phyloP scores from a whole-genome alignment of 2,329 filamentous ascomycete species.

The Elsinoe necatrix region DNA sequence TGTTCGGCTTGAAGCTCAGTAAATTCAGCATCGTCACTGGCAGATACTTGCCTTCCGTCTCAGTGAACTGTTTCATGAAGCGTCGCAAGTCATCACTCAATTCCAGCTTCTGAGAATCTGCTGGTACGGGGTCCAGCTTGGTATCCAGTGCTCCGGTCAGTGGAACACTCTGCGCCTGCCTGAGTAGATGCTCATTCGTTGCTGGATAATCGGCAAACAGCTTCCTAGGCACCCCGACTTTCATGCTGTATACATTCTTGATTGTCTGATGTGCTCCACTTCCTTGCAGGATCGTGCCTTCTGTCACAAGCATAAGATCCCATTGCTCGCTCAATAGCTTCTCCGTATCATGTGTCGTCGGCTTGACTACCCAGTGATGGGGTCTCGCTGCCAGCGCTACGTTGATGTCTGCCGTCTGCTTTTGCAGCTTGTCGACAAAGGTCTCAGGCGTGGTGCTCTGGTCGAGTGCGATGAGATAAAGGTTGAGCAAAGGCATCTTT shows the following conservation, averaged over 20 bases:
- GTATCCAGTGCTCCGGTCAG: constrained; percentile 29
- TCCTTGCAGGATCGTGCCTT: constrained; percentile 19
- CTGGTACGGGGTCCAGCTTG: constrained; percentile 25
- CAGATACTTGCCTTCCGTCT: constrained; percentile 24
- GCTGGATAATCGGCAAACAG: constrained; percentile 32
- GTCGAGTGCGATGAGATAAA: constrained; percentile 40
- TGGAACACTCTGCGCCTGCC: constrained; percentile 29
- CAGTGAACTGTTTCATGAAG: constrained; percentile 41
- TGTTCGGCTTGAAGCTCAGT: constrained; percentile 46
- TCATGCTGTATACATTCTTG: constrained; percentile 26
- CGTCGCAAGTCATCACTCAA: constrained; percentile 42
- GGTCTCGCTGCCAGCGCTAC: constrained; percentile 39
- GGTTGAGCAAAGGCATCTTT: constrained; percentile 43
- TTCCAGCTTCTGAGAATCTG: constrained; percentile 45
- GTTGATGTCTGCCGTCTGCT: constrained; percentile 24
- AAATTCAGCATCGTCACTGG: constrained; percentile 57
- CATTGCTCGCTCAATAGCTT: constrained; percentile 38
- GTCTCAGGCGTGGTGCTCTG: constrained; percentile 26
- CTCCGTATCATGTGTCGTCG: constrained; percentile 35
- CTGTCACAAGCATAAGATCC: constrained; percentile 41
- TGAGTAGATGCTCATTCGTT: constrained; percentile 33
- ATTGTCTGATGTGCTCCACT: constrained; percentile 21
- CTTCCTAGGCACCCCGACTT: constrained; percentile 38
- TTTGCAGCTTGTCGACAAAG: constrained; percentile 35
- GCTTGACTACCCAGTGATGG: constrained; percentile 44